Base-by-base conservation (phyloP, 2,329 filamentous ascomycete species). In the Fusarium falciforme region DNA sequence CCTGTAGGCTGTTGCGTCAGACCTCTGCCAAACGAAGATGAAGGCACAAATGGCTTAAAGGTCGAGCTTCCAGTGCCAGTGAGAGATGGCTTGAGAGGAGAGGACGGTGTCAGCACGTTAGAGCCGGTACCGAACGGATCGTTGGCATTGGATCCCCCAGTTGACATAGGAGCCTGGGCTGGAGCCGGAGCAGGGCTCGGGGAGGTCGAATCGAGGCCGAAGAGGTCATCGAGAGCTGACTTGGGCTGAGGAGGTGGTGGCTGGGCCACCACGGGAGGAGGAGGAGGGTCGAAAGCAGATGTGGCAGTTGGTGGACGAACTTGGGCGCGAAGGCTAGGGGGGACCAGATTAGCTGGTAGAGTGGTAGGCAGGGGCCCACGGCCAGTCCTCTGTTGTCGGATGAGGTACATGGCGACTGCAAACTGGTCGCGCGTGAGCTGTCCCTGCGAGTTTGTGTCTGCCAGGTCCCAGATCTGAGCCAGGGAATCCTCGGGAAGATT, bases 331-430 rank as follows among this genome's bases (percentile, higher is more conserved):
- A 98, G 90, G 80, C 91, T 94, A 5, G 96, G 96, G 14, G 96
- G 96, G 33, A 98, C 89, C 42, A 98, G 86, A 75, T 93, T 95
- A 0, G 92, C 86, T 11, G 96, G 95, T 47, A 99, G 85, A n/a
- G 90, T 88, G 25, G 92, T 86, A 3, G 96, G 96, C 35, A 98
- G 83, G 31, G 90, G 85, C 44, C 84, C 84, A 35, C 91, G 90
- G 71, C 92, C 93, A 73, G 89, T 93, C 63, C 95, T 90, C 81
- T 98, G 95, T 81, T 97, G 94, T 70, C 95, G 91, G 77, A 99
- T 98, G 60, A 99, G 87, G 80, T 97, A 97, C 95, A 99, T 98
- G 62, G 96, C 96, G 55, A 99, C 95, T 0, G 96, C 95, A 80
- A 99, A 99, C 78, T 98, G 95, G 76, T 99, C 96, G 77, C 90